Conservation (phyloP, 2,329 filamentous ascomycete genomes). For the Aspergillus alliaceus region DNA sequence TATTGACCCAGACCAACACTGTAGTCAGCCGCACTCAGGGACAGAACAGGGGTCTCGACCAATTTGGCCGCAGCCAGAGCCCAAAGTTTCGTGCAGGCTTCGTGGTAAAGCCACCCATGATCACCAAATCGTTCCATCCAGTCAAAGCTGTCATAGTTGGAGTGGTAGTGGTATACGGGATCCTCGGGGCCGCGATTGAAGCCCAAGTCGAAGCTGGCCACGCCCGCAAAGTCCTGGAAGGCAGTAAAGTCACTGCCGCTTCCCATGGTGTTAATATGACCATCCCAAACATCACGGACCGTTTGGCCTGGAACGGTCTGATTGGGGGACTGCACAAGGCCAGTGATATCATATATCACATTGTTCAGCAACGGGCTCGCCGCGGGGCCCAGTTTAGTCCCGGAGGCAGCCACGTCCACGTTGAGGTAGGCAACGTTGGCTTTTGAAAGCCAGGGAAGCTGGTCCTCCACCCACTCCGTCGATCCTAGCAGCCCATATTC, state of each 20-base stretch:
- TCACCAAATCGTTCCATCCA: slow-evolving; percentile 85
- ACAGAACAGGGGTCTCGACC: slow-evolving; percentile 61
- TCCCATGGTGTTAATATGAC: slow-evolving; percentile 64
- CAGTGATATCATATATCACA: slow-evolving; percentile 66
- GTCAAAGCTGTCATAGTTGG: slow-evolving; percentile 79
- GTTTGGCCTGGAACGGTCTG: slow-evolving; percentile 71
- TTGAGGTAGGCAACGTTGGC: slow-evolving; percentile 82
- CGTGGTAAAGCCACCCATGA: slow-evolving; percentile 58
- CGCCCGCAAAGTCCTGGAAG: slow-evolving; percentile 70
- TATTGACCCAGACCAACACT: slow-evolving; percentile 54
- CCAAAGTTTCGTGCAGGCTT: slow-evolving; percentile 65
- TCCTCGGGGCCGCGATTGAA: slow-evolving; percentile 51
- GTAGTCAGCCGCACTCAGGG: slow-evolving; percentile 66
- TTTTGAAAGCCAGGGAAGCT: slow-evolving; percentile 73
- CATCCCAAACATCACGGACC: slow-evolving; percentile 66
- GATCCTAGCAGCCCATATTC: slow-evolving; percentile 85
- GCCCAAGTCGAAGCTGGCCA: slow-evolving; percentile 65
- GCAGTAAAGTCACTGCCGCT: slow-evolving; percentile 74
- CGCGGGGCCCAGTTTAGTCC: slow-evolving; percentile 62
- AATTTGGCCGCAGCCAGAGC: slow-evolving; percentile 63
- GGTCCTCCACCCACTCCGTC: slow-evolving; percentile 93
- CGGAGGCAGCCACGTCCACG: slow-evolving; percentile 72
- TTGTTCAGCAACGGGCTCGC: slow-evolving; percentile 77
- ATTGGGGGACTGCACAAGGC: slow-evolving; percentile 68
- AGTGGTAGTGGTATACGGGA: slow-evolving; percentile 71